Evolutionary conservation across 495 filamentous ascomycete genomes (phyloP).

Genomic region (Hypomontagnella monticulosa): DNA sequence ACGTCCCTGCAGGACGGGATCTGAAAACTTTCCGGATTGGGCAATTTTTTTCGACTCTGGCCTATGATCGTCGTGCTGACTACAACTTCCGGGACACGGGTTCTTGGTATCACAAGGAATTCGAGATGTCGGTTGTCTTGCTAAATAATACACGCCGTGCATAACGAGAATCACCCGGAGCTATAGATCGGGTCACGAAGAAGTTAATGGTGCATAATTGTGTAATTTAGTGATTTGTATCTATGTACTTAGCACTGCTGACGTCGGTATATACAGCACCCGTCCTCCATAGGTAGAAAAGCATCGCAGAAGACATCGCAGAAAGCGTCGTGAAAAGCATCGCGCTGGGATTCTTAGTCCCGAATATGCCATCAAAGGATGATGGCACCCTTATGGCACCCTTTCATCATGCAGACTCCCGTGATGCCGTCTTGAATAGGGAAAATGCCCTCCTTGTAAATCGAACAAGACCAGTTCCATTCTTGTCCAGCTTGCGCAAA

Average conservation of each 20-base stretch:
- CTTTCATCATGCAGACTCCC: conserved; percentile 21
- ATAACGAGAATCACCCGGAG: background rate
- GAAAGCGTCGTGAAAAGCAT: background rate
- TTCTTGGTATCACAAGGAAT: background rate
- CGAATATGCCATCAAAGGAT: background rate
- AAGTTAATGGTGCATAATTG: background rate
- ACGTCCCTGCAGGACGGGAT: conserved; percentile 4
- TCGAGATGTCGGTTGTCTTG: background rate
- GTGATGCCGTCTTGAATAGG: conserved; percentile 11
- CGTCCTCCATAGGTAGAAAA: background rate
- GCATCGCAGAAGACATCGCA: conserved; percentile 4
- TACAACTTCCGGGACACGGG: background rate
- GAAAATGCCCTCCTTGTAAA: conserved; percentile 17
- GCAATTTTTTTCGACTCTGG: conserved; percentile 20
- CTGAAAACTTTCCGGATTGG: conserved; percentile 22
- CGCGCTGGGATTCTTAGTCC: background rate
- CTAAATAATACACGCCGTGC: conserved; percentile 8
- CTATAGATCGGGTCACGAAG: background rate
- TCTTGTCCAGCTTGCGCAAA: conserved; percentile 28
- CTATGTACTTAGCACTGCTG: conserved; percentile 3
- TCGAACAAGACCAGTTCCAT: conserved; percentile 10
- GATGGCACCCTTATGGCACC: background rate
- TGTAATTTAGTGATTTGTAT: conserved; percentile 6
- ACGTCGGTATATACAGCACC: conserved; percentile 20
- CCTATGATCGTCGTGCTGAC: conserved; percentile 34